These are phyloP conservation scores for Trypanosoma platydactyli DNA, from an alignment of 208 protist species.

Conservation along the genomic window DNA sequence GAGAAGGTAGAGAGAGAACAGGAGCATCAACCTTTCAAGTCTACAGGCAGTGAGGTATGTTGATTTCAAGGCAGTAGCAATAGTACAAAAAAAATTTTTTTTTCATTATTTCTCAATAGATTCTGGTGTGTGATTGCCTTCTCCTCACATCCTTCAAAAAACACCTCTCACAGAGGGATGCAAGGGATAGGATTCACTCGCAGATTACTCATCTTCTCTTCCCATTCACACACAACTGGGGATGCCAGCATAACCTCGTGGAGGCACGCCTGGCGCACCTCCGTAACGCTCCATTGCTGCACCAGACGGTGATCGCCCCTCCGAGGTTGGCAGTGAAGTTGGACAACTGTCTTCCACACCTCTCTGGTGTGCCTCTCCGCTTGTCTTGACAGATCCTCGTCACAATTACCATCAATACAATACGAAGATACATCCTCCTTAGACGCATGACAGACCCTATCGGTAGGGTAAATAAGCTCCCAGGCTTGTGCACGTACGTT, in stretches of 20 bases:
- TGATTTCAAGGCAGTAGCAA: no score
- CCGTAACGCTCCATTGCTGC: slow-evolving; percentile 56
- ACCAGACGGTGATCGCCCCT: neutral
- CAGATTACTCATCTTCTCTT: slow-evolving; percentile 59
- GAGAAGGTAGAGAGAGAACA: no score
- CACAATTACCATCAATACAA: no score
- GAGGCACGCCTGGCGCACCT: slow-evolving; percentile 61
- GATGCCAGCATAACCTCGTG: slow-evolving; percentile 61
- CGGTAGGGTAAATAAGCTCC: slow-evolving; percentile 72
- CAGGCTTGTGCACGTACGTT: slow-evolving; percentile 52
- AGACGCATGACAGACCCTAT: slow-evolving; percentile 9
- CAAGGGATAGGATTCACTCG: slow-evolving; percentile 80
- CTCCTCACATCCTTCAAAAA: neutral
- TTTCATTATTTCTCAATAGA: neutral
- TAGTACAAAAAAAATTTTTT: no score
- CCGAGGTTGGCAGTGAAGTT: slow-evolving; percentile 42
- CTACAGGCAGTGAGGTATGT: no score
- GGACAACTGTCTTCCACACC: slow-evolving; percentile 70
- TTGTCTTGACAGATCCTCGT: neutral
- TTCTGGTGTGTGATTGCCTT: neutral
- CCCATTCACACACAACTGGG: slow-evolving; percentile 75
- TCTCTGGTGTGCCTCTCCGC: neutral
- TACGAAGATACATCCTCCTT: neutral
- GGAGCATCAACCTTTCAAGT: no score
- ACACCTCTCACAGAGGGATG: slow-evolving; percentile 33